phyloP scores from a whole-genome alignment of 2,329 filamentous ascomycete species.

The Sclerotinia sclerotiorum region DNA sequence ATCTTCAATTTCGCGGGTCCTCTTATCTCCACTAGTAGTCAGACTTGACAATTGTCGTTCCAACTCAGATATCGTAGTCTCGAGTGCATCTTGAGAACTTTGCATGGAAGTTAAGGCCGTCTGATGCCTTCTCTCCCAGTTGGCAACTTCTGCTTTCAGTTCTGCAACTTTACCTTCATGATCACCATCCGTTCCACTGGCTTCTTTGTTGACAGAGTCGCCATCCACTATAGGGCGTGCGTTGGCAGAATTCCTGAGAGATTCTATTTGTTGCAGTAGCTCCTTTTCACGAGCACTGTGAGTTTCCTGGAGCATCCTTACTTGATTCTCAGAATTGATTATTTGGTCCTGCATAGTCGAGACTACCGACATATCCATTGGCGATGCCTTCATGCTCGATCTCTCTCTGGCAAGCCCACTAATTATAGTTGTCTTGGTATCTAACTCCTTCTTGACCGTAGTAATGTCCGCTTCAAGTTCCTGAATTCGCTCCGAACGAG shows the following conservation, averaged over 20 bases:
- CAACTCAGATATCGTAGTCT: slow-evolving; percentile 69
- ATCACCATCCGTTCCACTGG: slow-evolving; percentile 30
- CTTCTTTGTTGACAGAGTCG: slow-evolving; percentile 22
- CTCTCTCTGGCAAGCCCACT: slow-evolving; percentile 89
- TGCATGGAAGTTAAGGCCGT: slow-evolving; percentile 69
- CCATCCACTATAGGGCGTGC: slow-evolving; percentile 27
- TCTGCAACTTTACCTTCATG: slow-evolving; percentile 50
- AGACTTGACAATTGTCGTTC: slow-evolving; percentile 55
- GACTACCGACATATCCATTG: slow-evolving; percentile 89
- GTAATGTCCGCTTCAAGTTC: slow-evolving; percentile 83
- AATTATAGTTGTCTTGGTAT: slow-evolving; percentile 94
- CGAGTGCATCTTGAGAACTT: slow-evolving; percentile 69
- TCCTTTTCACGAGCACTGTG: slow-evolving; percentile 75
- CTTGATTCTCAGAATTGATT: slow-evolving; percentile 79
- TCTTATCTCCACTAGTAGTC: slow-evolving; percentile 43
- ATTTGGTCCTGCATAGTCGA: slow-evolving; percentile 85
- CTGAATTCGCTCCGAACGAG: slow-evolving; percentile 83
- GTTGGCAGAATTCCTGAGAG: slow-evolving; percentile 50
- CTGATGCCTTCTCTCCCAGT: slow-evolving; percentile 77
- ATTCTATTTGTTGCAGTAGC: slow-evolving; percentile 68
- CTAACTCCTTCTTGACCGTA: slow-evolving; percentile 90
- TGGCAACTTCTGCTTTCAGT: slow-evolving; percentile 68
- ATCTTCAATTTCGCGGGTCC: slow-evolving; percentile 56
- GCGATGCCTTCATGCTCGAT: slow-evolving; percentile 79
- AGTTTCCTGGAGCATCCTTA: slow-evolving; percentile 69